Base-by-base conservation (phyloP, 2,329 filamentous ascomycete genomes). In the Ploettnerulaceae sp. region DNA sequence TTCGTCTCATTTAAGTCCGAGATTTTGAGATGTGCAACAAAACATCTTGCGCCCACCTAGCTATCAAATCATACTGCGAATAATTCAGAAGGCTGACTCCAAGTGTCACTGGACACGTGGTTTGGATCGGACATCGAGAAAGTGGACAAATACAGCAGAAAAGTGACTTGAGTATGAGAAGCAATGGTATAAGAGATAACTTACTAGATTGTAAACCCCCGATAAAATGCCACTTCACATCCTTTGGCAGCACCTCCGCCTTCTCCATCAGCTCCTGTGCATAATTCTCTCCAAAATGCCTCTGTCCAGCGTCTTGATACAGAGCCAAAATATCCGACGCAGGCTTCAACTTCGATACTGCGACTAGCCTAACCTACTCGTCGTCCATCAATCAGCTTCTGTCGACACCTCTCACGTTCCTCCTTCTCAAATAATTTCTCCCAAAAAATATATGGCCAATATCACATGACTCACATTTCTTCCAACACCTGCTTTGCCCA, bases 201-300 rank as follows among this genome's bases (percentile, higher is more conserved):
- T 53, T 65, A 79, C 77, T 72, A 11, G 86, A 90, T 68, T 98
- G 93, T 29, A 98, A 70, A 0, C 86, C 89, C 29, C 93, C 93
- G 64, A 97, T 98, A 67, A 97, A 96, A 68, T 98, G 93, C 93
- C 93, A 98, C 59, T 77, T 76, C 56, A 98, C 86, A 25, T 75
- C 76, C 34, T 70, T 69, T 0, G 93, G 91, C 8, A 98, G 77
- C 15, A 95, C 65, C 26, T 77, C 76, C 1, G 89, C 84, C 68
- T 98, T 98, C 65, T 95, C 85, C 49, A 77, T 75, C 44, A 98
- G 77, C 67, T 98, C 93, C 68, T 91, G 86, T 3, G 85, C 76
- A 70, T 98, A 98, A 72, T 98, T 98, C 70, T 98, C 93, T 59
- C 93, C 93, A 66, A 97, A 97, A 69, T 98, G 88, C 14, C 73